Conservation (phyloP, 106 monocot genomes). For the Chionographis japonica region DNA sequence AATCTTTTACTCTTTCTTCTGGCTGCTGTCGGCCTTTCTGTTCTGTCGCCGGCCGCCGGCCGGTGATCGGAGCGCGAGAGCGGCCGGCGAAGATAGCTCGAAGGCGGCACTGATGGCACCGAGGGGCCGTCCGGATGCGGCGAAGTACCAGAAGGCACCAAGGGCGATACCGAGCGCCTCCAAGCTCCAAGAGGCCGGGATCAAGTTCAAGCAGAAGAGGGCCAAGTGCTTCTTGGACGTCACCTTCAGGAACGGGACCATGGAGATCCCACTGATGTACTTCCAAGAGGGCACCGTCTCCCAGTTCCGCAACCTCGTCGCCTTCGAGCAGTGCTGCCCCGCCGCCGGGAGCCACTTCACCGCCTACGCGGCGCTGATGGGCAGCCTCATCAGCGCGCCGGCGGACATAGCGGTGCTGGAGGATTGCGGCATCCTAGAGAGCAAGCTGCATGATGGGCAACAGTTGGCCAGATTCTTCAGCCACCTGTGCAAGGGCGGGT, state of each 20-base stretch:
- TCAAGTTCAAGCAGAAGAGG: conserved; percentile 20
- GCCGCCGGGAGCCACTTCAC: not conserved
- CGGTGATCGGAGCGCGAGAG: too few species aligned
- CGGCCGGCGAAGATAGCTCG: not conserved
- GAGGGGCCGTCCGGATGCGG: not conserved
- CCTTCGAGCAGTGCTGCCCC: conserved; percentile 28
- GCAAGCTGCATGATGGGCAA: conserved; percentile 7
- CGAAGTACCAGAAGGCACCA: not conserved
- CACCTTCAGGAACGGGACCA: conserved; percentile 4
- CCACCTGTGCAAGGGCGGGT: conserved; percentile 1
- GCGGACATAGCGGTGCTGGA: conserved; percentile 23
- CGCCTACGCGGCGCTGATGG: conserved; percentile 24
- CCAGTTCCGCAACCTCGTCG: conserved; percentile 22
- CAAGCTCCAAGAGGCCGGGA: conserved; percentile 18
- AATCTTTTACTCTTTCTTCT: too few species aligned
- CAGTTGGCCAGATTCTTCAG: conserved; percentile 22
- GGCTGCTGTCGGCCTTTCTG: too few species aligned
- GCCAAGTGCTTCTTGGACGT: conserved; percentile 9
- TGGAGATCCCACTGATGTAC: conserved; percentile 22
- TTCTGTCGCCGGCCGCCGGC: too few species aligned
- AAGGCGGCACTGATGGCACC: not conserved
- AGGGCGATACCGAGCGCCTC: conserved; percentile 18
- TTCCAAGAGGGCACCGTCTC: conserved; percentile 3
- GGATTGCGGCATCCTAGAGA: conserved; percentile 15
- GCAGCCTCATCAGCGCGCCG: conserved; percentile 17